Evolutionary conservation across 2,329 filamentous ascomycete genomes (phyloP).

Genomic region (Aspergillus sp.): DNA sequence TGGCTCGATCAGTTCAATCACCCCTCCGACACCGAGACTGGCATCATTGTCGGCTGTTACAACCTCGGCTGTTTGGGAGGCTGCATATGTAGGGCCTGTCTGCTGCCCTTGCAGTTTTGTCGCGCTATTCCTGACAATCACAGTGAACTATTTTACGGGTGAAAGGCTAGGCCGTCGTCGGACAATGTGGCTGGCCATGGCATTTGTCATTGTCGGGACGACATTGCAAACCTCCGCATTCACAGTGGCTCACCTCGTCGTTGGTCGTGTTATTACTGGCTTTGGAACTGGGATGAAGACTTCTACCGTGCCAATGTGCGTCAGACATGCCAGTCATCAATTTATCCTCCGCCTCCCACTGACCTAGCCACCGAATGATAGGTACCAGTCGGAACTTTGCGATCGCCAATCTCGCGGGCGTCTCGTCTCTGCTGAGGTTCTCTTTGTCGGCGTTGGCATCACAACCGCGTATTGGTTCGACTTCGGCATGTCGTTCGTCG

Average conservation of each 20-base stretch:
- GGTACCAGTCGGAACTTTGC: constrained; percentile 36
- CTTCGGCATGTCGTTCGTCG: constrained; percentile 41
- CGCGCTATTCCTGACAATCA: not conserved
- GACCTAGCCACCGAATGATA: no score
- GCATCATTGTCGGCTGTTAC: constrained; percentile 23
- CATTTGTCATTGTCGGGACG: constrained; percentile 27
- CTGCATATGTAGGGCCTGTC: constrained; percentile 3
- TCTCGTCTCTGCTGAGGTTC: constrained; percentile 37
- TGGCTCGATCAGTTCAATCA: constrained; percentile 21
- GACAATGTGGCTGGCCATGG: constrained; percentile 17
- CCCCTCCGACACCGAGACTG: constrained; percentile 21
- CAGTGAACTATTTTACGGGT: not conserved
- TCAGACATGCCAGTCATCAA: no score
- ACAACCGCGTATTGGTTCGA: constrained; percentile 42
- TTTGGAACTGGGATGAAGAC: constrained; percentile 43
- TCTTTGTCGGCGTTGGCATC: constrained; percentile 34
- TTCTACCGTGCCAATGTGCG: constrained; percentile 32
- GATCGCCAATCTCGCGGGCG: constrained; percentile 36
- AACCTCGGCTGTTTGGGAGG: constrained; percentile 14
- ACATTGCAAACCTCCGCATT: constrained; percentile 28
- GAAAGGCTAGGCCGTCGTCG: not conserved
- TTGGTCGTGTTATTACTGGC: constrained; percentile 49
- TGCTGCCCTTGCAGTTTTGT: constrained; percentile 7
- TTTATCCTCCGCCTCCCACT: no score
- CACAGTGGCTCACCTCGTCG: constrained; percentile 29